These are phyloP conservation scores for Fragaria iinumae DNA, from an alignment of 306 rosid genomes.

Conservation along the genomic window DNA sequence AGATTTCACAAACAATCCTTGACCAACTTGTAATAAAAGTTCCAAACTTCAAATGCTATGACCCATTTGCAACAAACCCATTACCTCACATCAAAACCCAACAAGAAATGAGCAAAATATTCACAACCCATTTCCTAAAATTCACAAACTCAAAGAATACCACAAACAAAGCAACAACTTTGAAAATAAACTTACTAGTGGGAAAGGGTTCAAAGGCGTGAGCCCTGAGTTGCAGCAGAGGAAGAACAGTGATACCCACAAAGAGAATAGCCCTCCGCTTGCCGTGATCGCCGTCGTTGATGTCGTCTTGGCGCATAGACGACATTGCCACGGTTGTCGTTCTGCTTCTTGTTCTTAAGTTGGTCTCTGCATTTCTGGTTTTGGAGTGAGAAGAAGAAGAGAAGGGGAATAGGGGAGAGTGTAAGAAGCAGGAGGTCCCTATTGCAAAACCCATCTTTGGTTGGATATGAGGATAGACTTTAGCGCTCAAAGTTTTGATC, in stretches of 20 bases:
- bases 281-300: constrained; percentile 25
- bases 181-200: constrained; percentile 34
- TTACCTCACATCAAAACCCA: not conserved
- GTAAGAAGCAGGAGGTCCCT: constrained; percentile 45
- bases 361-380: constrained; percentile 39
- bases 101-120: not conserved
- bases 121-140: constrained; percentile 14
- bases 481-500: not conserved
- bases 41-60: not conserved
- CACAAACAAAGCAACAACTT: not conserved
- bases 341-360: constrained; percentile 16
- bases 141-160: not conserved
- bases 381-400: constrained; percentile 27
- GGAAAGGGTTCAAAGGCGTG: constrained; percentile 43
- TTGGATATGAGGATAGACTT: constrained; percentile 10
- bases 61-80: constrained; percentile 11
- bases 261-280: constrained; percentile 55
- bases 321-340: constrained; percentile 33
- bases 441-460: constrained; percentile 44
- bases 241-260: constrained; percentile 66
- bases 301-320: constrained; percentile 29
- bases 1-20: not conserved
- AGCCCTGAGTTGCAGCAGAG: constrained; percentile 56
- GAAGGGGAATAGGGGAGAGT: constrained; percentile 38
- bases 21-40: no score